These are phyloP conservation scores for Ophiocordyceps robertsii DNA, from an alignment of 2,329 filamentous ascomycete species.

Conservation along the genomic window DNA sequence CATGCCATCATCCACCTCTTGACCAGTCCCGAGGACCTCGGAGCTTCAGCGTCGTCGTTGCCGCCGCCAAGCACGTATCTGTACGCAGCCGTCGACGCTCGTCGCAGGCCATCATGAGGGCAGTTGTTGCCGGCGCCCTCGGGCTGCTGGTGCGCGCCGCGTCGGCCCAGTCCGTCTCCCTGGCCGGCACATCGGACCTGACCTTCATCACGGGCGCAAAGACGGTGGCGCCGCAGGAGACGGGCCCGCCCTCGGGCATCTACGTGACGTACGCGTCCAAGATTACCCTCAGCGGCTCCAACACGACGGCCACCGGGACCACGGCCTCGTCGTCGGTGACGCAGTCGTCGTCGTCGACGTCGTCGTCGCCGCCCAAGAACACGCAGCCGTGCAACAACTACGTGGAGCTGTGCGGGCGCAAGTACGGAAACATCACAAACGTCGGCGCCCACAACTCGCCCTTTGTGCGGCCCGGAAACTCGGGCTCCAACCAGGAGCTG, in stretches of 20 bases:
- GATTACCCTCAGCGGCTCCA: conserved; percentile 23
- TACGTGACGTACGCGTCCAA: conserved; percentile 30
- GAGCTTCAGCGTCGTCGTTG: too few relatives aligned
- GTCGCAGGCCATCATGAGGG: neutral
- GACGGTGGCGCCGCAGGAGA: conserved; percentile 23
- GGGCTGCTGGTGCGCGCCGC: conserved; percentile 11
- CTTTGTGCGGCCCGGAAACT: conserved; percentile 56
- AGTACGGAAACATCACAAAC: conserved; percentile 71
- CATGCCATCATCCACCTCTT: neutral
- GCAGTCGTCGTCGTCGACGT: conserved; percentile 22
- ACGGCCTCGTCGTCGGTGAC: conserved; percentile 17
- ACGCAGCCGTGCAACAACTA: conserved; percentile 72
- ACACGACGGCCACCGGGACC: conserved; percentile 22
- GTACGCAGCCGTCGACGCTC: too few relatives aligned
- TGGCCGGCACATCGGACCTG: conserved; percentile 18
- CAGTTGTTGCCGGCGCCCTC: conserved; percentile 1
- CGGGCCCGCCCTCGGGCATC: conserved; percentile 26
- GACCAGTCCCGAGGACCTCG: too few relatives aligned
- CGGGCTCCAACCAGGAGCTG: conserved; percentile 62
- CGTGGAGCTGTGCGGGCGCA: conserved; percentile 60
- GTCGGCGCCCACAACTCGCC: conserved; percentile 73
- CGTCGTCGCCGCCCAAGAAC: conserved; percentile 40
- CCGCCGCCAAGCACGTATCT: too few relatives aligned
- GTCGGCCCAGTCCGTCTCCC: conserved; percentile 13
- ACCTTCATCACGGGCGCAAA: conserved; percentile 23